Evolutionary conservation across 371 early-diverging fungal species (phyloP).

Genomic region (Entomophthora muscae): DNA sequence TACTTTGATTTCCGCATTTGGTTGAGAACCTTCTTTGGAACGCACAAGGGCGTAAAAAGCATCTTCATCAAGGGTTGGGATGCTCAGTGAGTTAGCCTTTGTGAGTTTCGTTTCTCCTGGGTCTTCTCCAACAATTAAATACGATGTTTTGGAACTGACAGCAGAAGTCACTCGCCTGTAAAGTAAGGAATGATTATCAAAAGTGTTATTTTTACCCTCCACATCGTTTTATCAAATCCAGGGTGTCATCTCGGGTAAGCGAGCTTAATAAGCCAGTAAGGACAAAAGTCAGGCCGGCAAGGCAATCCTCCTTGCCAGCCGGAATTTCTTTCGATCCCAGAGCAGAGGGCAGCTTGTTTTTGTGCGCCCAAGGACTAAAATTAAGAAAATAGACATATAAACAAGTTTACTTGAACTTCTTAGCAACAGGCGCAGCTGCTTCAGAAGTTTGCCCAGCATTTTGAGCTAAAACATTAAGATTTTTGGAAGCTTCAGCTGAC

Average conservation of each 20-base stretch:
- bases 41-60: neutral
- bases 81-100: slow-evolving; percentile 58
- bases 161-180: slow-evolving; percentile 59
- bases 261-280: slow-evolving; percentile 75
- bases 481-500: too few species aligned
- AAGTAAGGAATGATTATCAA: neutral
- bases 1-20: neutral
- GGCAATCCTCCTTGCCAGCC: slow-evolving; percentile 56
- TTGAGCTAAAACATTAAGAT: too few species aligned
- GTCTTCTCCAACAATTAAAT: slow-evolving; percentile 79
- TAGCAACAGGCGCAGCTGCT: neutral
- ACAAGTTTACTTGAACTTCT: slow-evolving; percentile 4
- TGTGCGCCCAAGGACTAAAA: neutral
- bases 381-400: neutral
- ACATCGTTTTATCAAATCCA: slow-evolving; percentile 74
- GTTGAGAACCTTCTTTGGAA: slow-evolving; percentile 3
- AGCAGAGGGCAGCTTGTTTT: slow-evolving; percentile 28
- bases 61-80: slow-evolving; percentile 17
- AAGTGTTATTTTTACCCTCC: slow-evolving; percentile 58
- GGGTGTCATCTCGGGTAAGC: slow-evolving; percentile 52
- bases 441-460: too few species aligned
- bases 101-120: slow-evolving; percentile 83
- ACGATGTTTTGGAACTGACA: slow-evolving; percentile 80
- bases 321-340: slow-evolving; percentile 63
- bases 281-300: slow-evolving; percentile 75